phyloP scores from a whole-genome alignment of 306 rosid species.

The Cucurbita ficifolia region DNA sequence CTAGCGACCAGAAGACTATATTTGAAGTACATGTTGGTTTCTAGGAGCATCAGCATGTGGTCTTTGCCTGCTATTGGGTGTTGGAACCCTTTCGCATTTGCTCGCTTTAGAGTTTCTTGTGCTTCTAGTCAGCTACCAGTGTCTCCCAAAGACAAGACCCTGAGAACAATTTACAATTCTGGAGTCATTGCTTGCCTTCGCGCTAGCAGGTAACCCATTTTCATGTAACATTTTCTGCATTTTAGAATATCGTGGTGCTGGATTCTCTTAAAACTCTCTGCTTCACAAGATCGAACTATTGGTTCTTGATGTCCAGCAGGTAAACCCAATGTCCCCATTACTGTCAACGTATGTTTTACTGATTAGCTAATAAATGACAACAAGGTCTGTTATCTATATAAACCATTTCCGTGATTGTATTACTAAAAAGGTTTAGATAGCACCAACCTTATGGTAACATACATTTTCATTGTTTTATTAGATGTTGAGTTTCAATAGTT shows the following conservation, averaged over 20 bases:
- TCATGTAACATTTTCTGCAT: background rate
- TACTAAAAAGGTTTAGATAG: background rate
- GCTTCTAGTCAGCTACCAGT: conserved; percentile 17
- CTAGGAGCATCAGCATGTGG: conserved; percentile 9
- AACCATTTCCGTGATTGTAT: background rate
- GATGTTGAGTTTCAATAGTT: background rate
- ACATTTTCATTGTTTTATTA: background rate
- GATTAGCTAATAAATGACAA: background rate
- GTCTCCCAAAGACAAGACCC: conserved; percentile 33
- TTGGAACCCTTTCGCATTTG: conserved; percentile 5
- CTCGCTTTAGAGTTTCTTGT: conserved; percentile 20
- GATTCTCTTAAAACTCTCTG: background rate
- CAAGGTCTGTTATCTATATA: background rate
- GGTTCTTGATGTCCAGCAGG: background rate
- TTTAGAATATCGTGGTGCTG: background rate
- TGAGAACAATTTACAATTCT: conserved; percentile 33
- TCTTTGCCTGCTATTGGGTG: conserved; percentile 8
- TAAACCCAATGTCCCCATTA: background rate
- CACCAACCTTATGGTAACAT: background rate
- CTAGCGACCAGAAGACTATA: background rate
- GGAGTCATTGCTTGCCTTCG: conserved; percentile 93
- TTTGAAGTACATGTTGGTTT: conserved; percentile 2
- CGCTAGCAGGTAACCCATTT: conserved; percentile 37
- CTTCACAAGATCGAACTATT: background rate
- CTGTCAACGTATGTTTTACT: background rate